Evolutionary conservation across 2,329 filamentous ascomycete species (phyloP), one percentile per base, ranked within the genome.

Genomic region (Fusarium armeniacum): DNA sequence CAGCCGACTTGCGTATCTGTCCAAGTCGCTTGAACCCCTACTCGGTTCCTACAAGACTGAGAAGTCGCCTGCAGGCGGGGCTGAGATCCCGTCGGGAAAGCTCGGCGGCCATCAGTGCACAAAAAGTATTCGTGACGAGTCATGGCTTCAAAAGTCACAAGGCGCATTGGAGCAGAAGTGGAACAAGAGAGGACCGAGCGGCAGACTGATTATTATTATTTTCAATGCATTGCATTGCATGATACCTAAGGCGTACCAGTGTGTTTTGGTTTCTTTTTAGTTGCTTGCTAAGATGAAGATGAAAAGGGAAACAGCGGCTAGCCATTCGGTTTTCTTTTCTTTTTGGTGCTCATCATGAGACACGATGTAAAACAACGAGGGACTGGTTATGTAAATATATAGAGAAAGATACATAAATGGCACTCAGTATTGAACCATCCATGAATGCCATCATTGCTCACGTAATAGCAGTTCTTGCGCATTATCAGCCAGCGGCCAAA

Each of bases 171-270:
- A 33, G 36, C 36, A 40, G 56, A 58, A 45, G 60, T 67, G 67
- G 65, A 59, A 61, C 24, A 35, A 47, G 36, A 46, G 35, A 41
- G 36, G 62, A 32, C 57, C 44, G 46, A 58, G 47, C 51, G 62
- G 43, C 47, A 63, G 57, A 38, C 36, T 62, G 54, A 38, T 58
- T 47, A 20, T 20, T 20, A 20, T 20, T 20, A 20, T 71, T 62
- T 60, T 56, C 24, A 57, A 41, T 71, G 54, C 46, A 65, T 56
- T 65, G 54, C 51, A 56, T 58, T 70, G 67, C 67, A 71, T 71
- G 69, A 71, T 71, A 71, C 69, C 69, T 72, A 64, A 62, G 68
- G 69, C 68, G 64, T 64, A 58, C 68, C 55, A 65, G 54, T 65
- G 50, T 66, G 32, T 71, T 45, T 53, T 53, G 20, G 30, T 33